Base-by-base conservation (phyloP, 305 asterid genomes). In the Fraxinus angustifolia region DNA sequence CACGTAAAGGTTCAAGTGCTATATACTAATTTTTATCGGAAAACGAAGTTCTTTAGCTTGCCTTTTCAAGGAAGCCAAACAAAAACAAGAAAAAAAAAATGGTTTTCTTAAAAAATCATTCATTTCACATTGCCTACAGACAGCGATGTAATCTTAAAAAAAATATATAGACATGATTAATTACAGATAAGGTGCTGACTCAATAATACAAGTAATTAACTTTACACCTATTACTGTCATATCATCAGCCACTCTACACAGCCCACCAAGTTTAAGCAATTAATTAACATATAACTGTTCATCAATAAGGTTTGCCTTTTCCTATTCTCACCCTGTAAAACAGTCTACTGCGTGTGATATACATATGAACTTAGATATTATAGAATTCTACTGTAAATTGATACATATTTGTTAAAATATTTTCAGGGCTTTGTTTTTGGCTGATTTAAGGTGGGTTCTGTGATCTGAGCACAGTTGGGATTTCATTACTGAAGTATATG, bases 391-490 rank as follows among this genome's bases (percentile, higher is more conserved):
- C 71, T 23, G 71, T 62, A 8, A 60, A 60, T 21, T 60, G 30
- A 19, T 60, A 6, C 31, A 62, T 62, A 62, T 62, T 8, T 62
- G n/a, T 62, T 62, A 31, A 19, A 70, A 70, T 12, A 30, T 26
- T 68, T 28, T 12, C 35, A 17, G 74, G 74, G 38, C 11, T 14
- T 14, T 31, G 75, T 68, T 68, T 31, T 31, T 70, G 16, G 40
- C 40, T 70, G 42, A 70, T 70, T 70, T 31, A 31, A 12, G 3
- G 19, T 28, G 81, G 82, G 3, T 4, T 33, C 21, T 36, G 14
- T 84, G 84, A 83, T 82, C 84, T 84, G 80, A 75, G 78, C 65
- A 70, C 73, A 65, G 36, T 73, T 65, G 65, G 79, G 70, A 80
- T 16, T 78, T 70, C 78, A 67, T 67, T 67, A 30, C 35, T 67